Conservation (phyloP, 106 monocot genomes). For the Allium sativum region DNA sequence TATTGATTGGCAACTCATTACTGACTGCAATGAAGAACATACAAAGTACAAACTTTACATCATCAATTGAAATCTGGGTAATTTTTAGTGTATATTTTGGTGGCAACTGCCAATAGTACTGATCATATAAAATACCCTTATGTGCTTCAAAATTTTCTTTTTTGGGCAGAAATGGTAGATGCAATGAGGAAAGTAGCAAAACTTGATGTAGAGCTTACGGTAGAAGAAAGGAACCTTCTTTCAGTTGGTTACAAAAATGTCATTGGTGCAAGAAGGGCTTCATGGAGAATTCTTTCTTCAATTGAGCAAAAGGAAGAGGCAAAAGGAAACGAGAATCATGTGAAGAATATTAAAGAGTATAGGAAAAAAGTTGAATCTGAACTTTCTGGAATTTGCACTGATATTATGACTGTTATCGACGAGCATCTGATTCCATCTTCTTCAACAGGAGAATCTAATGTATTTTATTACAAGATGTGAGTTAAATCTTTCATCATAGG, state of each 20-base stretch:
- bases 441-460: constrained; percentile 17
- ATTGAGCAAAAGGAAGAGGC: constrained; percentile 36
- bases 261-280: constrained; percentile 22
- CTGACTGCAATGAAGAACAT: no score
- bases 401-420: constrained; percentile 28
- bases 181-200: constrained; percentile 30
- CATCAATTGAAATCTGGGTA: no score
- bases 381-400: constrained; percentile 25
- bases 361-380: constrained; percentile 29
- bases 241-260: constrained; percentile 35
- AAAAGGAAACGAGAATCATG: constrained; percentile 27
- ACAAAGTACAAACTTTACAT: no score
- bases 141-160: neutral
- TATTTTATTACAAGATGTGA: constrained; percentile 40
- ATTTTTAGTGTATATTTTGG: neutral
- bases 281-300: constrained; percentile 28
- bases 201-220: constrained; percentile 24
- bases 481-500: neutral
- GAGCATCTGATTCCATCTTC: constrained; percentile 31
- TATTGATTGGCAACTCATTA: no score
- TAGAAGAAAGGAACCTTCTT: constrained; percentile 31
- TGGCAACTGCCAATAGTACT: neutral
- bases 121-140: neutral
- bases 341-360: constrained; percentile 20
- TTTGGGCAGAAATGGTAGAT: constrained; percentile 25